Evolutionary conservation across 1,139 yeast genomes (phyloP), one percentile per base, ranked within the genome.

Genomic region (Scheffersomyces lignicola): DNA sequence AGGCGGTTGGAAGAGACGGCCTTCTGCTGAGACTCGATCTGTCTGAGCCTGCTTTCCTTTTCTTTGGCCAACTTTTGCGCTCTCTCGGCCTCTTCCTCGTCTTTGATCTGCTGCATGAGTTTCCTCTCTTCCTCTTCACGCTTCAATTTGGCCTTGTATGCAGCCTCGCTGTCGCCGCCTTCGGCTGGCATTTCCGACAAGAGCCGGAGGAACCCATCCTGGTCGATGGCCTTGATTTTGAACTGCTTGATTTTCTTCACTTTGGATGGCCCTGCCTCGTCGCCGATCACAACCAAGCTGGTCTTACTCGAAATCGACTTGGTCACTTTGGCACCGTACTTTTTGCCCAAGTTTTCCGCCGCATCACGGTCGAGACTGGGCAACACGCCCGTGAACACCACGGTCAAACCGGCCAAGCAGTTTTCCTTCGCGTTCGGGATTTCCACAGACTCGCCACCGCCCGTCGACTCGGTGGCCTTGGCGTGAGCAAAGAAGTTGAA

Each of bases 211-310:
- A 94, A 89, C 0, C 98, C 98, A 5, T 77, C 85, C 56, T 92
- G 96, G 50, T 80, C 81, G 40, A 92, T 84, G 18, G 95, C 87
- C 57, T 90, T 90, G 36, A 87, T 77, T 8, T 77, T 75, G 44
- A 82, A 65, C 36, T 78, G 75, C 48, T 78, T 82, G 49, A 94
- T 92, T 52, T 83, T 87, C 47, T 80, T 78, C 32, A 92, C 79
- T 59, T 92, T 92, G n/a, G 89, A 80, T 1, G 98, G 97, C 0
- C 99, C 99, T 1, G 98, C 98, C 47, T 92, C 97, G 34, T 78
- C 88, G 5, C 99, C 99, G 20, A 94, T 70, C 2, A 92, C 97
- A 5, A 92, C 96, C 31, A 89, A 70, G 24, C 88, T 78, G 0
- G 98, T 94, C 51, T 83, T 86, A 14, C 88, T 80, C 35, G 94